Evolutionary conservation across 2,329 filamentous ascomycete species (phyloP), one percentile per base, ranked within the genome.

Genomic region (Daldinia sp.): DNA sequence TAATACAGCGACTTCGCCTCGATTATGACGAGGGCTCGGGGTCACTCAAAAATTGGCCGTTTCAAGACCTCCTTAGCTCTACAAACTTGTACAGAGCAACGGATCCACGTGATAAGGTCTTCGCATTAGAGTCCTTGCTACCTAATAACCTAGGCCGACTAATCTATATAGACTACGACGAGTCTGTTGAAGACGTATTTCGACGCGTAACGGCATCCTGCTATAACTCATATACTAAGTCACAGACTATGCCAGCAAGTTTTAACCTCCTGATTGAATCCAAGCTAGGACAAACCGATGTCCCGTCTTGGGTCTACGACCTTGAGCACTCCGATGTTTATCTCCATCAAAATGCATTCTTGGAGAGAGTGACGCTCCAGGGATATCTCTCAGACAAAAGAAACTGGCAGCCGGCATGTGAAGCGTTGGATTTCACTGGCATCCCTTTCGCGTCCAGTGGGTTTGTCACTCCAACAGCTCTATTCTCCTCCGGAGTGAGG

Each of bases 261-360:
- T 53, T 53, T 13, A 54, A 33, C 6, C 48, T 55, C n/a, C 28
- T 30, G 18, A 37, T 63, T 28, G 64, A 67, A 55, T 58, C 53
- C 1, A 53, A n/a, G 7, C 44, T 12, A 13, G 13, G 37, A 18
- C 12, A 28, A n/a, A 18, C 42, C n/a, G 28, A n/a, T 28, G 33
- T 44, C 26, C 59, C 53, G 18, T 67, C 58, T 39, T 67, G 58
- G 64, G 54, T 59, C 23, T 44, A 53, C 10, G 64, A 67, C 18
- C 48, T 67, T 33, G 35, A 53, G 6, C 62, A 67, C 37, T 51
- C 35, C 9, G 42, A 58, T 26, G 44, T 44, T 15, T 7, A 4
- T 28, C 23, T 33, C 6, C 50, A 30, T 30, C 6, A 33, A 9
- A 41, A 23, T 46, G 54, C 39, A 12, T 0, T 4, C 13, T 9